Percentiles rank a stretch among this genome's conserved stretches.
Conservation (phyloP, 2,329 filamentous ascomycete genomes). For the Paracoccidioides lutzii region DNA sequence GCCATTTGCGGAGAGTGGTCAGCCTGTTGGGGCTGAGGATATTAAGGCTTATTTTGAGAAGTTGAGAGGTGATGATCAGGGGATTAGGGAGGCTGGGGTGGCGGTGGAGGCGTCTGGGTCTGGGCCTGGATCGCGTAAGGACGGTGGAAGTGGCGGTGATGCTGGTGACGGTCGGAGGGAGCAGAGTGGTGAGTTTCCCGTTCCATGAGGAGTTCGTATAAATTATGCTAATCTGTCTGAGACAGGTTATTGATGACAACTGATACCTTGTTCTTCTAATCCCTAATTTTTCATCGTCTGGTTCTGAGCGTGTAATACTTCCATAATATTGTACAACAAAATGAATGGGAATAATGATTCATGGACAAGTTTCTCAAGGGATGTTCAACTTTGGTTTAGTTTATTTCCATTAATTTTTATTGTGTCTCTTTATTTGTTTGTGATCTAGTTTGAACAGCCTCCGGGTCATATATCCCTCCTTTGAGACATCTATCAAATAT, state of each 20-base stretch:
- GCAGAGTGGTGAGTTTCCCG: conserved; percentile 32
- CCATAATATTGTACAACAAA: background rate
- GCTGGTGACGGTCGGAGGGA: conserved; percentile 29
- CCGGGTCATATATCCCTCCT: no score
- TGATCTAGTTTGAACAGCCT: no score
- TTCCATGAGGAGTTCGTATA: background rate
- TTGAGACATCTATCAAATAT: no score
- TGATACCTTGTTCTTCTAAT: background rate
- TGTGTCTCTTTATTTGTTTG: no score
- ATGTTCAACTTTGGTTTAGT: no score
- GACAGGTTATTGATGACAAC: conserved; percentile 1
- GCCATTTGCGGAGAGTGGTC: conserved; percentile 82
- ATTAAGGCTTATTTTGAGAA: conserved; percentile 96
- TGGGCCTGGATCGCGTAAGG: conserved; percentile 17
- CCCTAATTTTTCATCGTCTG: no score
- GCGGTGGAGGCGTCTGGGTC: background rate
- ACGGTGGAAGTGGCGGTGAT: conserved; percentile 18
- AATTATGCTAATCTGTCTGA: background rate
- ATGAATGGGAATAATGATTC: no score
- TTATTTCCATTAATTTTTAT: no score
- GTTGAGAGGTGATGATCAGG: conserved; percentile 73
- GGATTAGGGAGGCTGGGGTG: conserved; percentile 18
- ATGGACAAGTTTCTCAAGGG: no score
- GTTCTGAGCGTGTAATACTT: no score
- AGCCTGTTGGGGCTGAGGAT: conserved; percentile 82